Conservation (phyloP, 805 yeast genomes). For the Saccharomyces kudriavzevii region DNA sequence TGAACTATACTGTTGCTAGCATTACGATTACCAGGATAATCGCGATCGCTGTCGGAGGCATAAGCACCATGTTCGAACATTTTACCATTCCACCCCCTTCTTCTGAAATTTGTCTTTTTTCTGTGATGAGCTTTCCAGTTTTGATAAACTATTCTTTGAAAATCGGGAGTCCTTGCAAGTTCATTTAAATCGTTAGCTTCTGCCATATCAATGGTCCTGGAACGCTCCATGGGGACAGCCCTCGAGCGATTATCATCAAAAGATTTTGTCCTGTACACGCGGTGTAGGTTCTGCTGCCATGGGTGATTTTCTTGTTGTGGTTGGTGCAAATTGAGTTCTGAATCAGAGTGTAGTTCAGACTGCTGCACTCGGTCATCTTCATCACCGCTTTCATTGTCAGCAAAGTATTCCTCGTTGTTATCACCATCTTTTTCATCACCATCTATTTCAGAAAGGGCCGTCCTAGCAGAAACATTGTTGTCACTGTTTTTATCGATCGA, state of each 20-base stretch:
- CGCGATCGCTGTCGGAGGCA: constrained; percentile 9
- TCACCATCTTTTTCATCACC: constrained; percentile 3
- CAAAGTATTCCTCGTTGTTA: constrained; percentile 18
- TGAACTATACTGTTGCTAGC: background rate
- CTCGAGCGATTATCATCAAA: constrained; percentile 21
- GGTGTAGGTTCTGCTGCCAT: constrained; percentile 2
- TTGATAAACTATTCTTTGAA: constrained; percentile 35
- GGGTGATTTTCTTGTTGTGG: background rate
- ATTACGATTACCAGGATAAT: constrained; percentile 1
- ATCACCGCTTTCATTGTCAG: constrained; percentile 24
- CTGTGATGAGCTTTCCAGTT: constrained; percentile 28
- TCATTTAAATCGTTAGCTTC: constrained; percentile 15
- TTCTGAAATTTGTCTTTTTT: constrained; percentile 15
- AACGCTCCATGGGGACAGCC: constrained; percentile 34
- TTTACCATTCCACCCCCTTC: constrained; percentile 8
- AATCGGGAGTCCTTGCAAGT: constrained; percentile 38
- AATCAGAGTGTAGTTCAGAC: background rate
- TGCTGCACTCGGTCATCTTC: constrained; percentile 13
- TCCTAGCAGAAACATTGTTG: background rate
- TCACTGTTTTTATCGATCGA: constrained; percentile 9
- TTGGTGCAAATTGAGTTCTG: constrained; percentile 1
- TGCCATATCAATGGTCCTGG: constrained; percentile 41
- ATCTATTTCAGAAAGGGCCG: background rate
- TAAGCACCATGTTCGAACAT: constrained; percentile 18
- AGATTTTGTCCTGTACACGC: constrained; percentile 25